Evolutionary conservation across 441 rosid species (phyloP).

Genomic region (Geranium incanum): DNA sequence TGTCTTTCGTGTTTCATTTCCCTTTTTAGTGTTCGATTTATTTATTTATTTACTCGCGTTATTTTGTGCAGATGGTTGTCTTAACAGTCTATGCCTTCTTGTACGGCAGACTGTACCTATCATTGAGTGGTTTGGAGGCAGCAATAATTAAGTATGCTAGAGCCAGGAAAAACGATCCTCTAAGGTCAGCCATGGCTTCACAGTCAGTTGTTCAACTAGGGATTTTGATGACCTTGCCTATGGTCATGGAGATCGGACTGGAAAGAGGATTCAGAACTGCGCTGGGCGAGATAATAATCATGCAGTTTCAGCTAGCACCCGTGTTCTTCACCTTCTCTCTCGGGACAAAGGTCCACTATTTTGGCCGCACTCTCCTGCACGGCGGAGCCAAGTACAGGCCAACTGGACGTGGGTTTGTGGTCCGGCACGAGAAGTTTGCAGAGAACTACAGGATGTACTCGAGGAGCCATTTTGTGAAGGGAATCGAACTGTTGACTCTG

Average conservation of each 20-base stretch:
- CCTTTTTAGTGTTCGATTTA: background rate
- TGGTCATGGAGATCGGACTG: conserved; percentile 96
- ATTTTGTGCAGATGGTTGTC: conserved; percentile 55
- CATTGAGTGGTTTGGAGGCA: conserved; percentile 83
- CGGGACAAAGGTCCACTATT: conserved; percentile 57
- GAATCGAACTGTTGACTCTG: conserved; percentile 34
- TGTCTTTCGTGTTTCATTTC: background rate
- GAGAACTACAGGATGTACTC: conserved; percentile 28
- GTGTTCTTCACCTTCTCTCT: conserved; percentile 97
- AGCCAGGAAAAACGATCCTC: conserved; percentile 53
- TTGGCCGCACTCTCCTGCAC: conserved; percentile 25
- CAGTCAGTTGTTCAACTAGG: conserved; percentile 86
- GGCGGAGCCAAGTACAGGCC: conserved; percentile 30
- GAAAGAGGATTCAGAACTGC: conserved; percentile 94
- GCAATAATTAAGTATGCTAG: conserved; percentile 60
- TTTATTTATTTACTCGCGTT: conserved; percentile 5
- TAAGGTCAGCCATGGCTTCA: conserved; percentile 86
- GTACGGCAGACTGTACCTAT: conserved; percentile 77
- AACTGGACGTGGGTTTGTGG: conserved; percentile 29
- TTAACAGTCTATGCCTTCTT: conserved; percentile 63
- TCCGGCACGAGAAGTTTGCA: conserved; percentile 28
- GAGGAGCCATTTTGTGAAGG: conserved; percentile 26
- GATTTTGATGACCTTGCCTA: conserved; percentile 68
- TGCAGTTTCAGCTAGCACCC: conserved; percentile 89
- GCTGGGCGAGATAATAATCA: conserved; percentile 62